Base-by-base conservation (phyloP, 2,329 filamentous ascomycete species). In the Fusarium guadeloupense region DNA sequence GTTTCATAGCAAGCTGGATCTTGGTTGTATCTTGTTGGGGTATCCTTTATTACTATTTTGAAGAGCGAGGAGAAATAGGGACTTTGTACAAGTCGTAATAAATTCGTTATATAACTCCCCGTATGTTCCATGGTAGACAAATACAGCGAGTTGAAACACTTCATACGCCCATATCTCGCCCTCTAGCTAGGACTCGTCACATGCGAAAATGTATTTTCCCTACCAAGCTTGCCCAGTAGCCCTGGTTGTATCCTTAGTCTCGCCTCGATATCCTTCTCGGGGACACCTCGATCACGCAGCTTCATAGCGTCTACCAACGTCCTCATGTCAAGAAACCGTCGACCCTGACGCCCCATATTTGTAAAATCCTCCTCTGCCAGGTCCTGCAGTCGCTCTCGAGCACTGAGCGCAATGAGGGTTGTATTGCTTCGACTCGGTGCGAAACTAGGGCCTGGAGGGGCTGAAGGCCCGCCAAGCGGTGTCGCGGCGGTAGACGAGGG, bases 321-420 rank as follows among this genome's bases (percentile, higher is more conserved):
- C 9, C 74, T 74, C 31, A 81, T 78, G 43, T 83, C 76, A 9
- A 85, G 69, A 43, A 84, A 81, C 58, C 81, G 77, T 44, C 77
- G 71, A 21, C 67, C 80, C 21, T 68, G 54, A 25, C 66, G 69
- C n/a, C 76, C 77, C 31, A 77, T 70, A 13, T 72, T 71, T 57
- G 80, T 76, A 25, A 79, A 74, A 66, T 85, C 82, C 23, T 72
- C 69, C 2, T 80, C 74, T 2, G 81, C 81, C 44, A 72, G 67
- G 13, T 74, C 72, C 57, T 85, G 75, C 9, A 85, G 64, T 12
- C 66, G 67, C 17, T 75, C 75, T n/a, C 83, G 75, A 4, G 81
- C 80, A 34, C 81, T 80, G 0, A 86, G 76, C 20, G 79, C 83
- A 16, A 74, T 73, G 9, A 86, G 76, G 1, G 82, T 85, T 10